Base-by-base conservation (phyloP, 805 yeast genomes). In the Starmerella gropengiesseri region DNA sequence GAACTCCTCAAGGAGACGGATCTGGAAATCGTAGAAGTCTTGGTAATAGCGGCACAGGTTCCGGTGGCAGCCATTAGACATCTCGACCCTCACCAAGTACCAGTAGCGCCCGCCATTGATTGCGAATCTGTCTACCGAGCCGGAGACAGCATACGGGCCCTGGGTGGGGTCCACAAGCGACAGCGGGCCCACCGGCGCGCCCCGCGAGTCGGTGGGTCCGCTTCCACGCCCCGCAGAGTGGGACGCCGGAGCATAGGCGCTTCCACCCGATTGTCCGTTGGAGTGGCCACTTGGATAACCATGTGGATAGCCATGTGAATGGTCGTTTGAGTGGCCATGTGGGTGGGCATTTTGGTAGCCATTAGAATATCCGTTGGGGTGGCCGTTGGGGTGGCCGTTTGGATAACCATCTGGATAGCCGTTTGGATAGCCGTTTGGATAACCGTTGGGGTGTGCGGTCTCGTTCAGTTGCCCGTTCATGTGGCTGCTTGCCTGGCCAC, bases 21-120 rank as follows among this genome's bases (percentile, higher is more conserved):
- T 86, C 60, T 91, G 98, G 58, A 87, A 74, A 59, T 91, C 94
- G 61, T 87, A 91, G 59, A 91, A 91, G 64, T 91, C 98, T 60
- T 89, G 95, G 63, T 91, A 91, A 63, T 73, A 87, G 46, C 98
- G 71, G 61, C 91, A 85, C 49, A 91, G 66, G 46, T 76, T 74
- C 45, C 95, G 70, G 17, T 63, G 60, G 40, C 70, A 69, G n/a
- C 89, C 91, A 57, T 78, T 75, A 14, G 78, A 70, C 50, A 84
- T 62, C 44, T 72, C 69, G 20, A 81, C 84, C 26, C 71, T 66
- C 4, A 89, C 73, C 44, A 83, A 71, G 63, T 81, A 89, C 84
- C 94, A 89, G 62, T 83, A 89, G 48, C 93, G 73, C 14, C 89
- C 94, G 46, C 81, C 82, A 45, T 84, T 87, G 48, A 79, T 72